Conservation (phyloP, 1,139 yeast species). For the Zygotorulaspora mrakii region DNA sequence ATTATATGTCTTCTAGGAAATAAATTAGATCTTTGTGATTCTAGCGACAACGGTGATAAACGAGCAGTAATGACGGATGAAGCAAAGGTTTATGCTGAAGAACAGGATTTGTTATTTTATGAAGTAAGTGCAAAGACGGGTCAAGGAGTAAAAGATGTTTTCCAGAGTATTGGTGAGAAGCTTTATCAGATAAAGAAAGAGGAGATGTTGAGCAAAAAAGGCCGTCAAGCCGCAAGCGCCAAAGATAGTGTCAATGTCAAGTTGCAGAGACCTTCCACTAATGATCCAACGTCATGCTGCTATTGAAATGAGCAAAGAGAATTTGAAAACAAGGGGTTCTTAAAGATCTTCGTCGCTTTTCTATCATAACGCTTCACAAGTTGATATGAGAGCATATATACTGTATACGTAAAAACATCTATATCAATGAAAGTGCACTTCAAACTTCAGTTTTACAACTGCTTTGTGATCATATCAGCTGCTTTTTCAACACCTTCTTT, state of each 20-base stretch:
- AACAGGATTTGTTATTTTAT: slow-evolving; percentile 74
- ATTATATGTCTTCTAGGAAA: slow-evolving; percentile 84
- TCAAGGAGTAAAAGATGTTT: slow-evolving; percentile 72
- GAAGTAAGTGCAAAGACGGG: slow-evolving; percentile 97
- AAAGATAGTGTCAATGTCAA: slow-evolving; percentile 37
- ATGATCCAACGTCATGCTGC: slow-evolving; percentile 43
- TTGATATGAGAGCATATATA: slow-evolving; percentile 1
- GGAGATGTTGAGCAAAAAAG: slow-evolving; percentile 25
- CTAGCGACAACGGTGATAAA: slow-evolving; percentile 36
- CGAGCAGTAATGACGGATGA: slow-evolving; percentile 54
- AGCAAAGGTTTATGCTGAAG: slow-evolving; percentile 60
- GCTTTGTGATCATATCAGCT: slow-evolving; percentile 38
- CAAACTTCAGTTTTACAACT: slow-evolving; percentile 18
- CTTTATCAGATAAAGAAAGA: slow-evolving; percentile 39
- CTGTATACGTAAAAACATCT: slow-evolving; percentile 1
- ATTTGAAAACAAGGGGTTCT: too few relatives aligned
- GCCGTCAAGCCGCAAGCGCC: slow-evolving; percentile 23
- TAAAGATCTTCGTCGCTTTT: slow-evolving; percentile 2
- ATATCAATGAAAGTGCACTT: neutral
- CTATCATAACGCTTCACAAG: neutral
- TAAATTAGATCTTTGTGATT: slow-evolving; percentile 61
- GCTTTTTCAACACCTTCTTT: slow-evolving; percentile 43
- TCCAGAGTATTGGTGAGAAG: slow-evolving; percentile 74
- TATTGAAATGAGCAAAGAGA: slow-evolving; percentile 16
- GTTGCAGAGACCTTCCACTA: slow-evolving; percentile 46